Evolutionary conservation across 2,329 filamentous ascomycete genomes (phyloP), one percentile per base, ranked within the genome.

Genomic region (Fusarium pseudocircinatum): DNA sequence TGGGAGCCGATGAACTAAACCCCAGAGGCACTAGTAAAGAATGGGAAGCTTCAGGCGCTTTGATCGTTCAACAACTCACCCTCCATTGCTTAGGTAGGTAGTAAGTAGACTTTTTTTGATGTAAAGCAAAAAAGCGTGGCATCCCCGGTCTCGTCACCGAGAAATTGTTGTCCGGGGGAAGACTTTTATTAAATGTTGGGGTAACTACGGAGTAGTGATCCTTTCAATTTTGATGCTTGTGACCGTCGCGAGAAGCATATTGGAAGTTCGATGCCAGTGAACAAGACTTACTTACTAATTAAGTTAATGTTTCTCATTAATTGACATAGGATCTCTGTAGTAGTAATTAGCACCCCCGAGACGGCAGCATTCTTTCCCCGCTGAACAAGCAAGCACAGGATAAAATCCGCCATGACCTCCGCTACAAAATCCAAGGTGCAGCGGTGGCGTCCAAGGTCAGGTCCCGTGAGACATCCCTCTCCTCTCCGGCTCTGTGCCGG

Each of bases 401-500:
- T 32, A 30, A 42, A 56, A 30, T 20, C 26, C 37, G 36, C 26
- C 36, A 30, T 43, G 53, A 43, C 37, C 37, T 56, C 37, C 53
- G 53, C 22, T 56, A 30, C 37, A 40, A 43, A 32, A 44, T 20
- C 40, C 22, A 32, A 30, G 52, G 22, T 56, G 28, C 37, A 44
- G 26, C 20, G 71, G 71, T 72, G 72, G 72, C 72, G 73, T 65
- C 62, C 57, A 52, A 75, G 32, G 26, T 37, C 37, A 67, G 72
- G 75, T 75, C 75, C 75, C 73, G 69, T 77, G 75, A 77, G 75
- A 63, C 56, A 37, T 58, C 16, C 28, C 28, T 46, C 53, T 60
- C 50, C 57, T 57, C 69, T 63, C 73, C 73, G 76, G 76, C 70
- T 78, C 60, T 61, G 76, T 70, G 74, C 76, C 76, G 76, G 76